phyloP scores from a whole-genome alignment of 1,284 basidiomycete genomes.

The Austroboletus novae-zelandiae region DNA sequence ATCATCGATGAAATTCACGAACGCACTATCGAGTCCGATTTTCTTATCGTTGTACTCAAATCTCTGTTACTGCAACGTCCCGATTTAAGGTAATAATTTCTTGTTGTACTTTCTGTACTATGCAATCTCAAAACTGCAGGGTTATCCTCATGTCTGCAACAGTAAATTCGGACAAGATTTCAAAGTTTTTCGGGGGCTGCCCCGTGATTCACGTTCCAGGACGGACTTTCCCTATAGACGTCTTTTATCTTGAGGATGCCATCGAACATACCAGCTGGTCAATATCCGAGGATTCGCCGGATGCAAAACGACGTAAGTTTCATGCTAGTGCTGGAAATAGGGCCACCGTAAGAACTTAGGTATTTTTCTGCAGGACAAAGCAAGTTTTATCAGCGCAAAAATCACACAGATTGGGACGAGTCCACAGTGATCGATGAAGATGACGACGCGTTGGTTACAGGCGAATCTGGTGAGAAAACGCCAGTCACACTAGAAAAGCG shows the following conservation, averaged over 20 bases:
- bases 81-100: slow-evolving; percentile 76
- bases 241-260: slow-evolving; percentile 90
- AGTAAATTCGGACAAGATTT: slow-evolving; percentile 91
- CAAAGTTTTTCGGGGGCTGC: slow-evolving; percentile 90
- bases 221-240: slow-evolving; percentile 94
- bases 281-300: slow-evolving; percentile 82
- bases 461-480: slow-evolving; percentile 35
- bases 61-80: slow-evolving; percentile 78
- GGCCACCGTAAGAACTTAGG: not conserved
- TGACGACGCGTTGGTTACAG: slow-evolving; percentile 41
- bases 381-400: slow-evolving; percentile 64
- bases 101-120: not conserved
- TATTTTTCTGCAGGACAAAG: slow-evolving; percentile 45
- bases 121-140: slow-evolving; percentile 38
- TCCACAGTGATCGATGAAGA: slow-evolving; percentile 74
- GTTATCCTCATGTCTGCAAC: slow-evolving; percentile 98
- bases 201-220: slow-evolving; percentile 90
- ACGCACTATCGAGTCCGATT: slow-evolving; percentile 96
- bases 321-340: not conserved
- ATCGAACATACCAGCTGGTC: slow-evolving; percentile 86
- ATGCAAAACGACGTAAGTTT: slow-evolving; percentile 68
- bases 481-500: slow-evolving; percentile 65
- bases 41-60: slow-evolving; percentile 93
- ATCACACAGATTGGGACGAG: slow-evolving; percentile 73
- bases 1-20: slow-evolving; percentile 89